Conservation (phyloP, 768 basidiomycete species). For the Podaxis mareebaensis region DNA sequence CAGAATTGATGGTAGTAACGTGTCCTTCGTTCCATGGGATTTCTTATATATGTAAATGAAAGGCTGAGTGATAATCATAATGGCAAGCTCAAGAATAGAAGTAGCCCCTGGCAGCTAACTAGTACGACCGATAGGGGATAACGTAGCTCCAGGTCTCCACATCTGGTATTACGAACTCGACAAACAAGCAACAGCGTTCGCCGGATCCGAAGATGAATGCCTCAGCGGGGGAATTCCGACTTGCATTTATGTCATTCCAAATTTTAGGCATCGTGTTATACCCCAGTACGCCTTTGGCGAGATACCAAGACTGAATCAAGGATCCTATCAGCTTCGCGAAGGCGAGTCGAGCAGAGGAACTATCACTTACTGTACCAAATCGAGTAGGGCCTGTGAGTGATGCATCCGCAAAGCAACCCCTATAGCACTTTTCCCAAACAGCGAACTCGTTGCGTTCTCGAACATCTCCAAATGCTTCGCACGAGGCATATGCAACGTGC, state of each 20-base stretch:
- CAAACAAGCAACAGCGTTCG: conserved; percentile 4
- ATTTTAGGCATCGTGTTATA: neutral
- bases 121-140: neutral
- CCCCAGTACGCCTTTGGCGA: neutral
- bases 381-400: neutral
- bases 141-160: conserved; percentile 1
- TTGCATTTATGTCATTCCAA: neutral
- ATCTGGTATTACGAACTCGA: neutral
- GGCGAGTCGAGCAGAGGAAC: neutral
- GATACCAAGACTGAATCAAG: neutral
- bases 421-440: neutral
- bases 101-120: neutral
- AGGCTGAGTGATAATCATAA: too few relatives aligned
- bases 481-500: neutral
- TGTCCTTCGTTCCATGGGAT: too few relatives aligned
- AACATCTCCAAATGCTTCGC: neutral
- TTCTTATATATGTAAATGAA: too few relatives aligned
- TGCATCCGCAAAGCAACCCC: neutral
- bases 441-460: neutral
- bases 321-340: neutral
- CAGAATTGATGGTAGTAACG: neutral
- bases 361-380: neutral
- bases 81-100: too few relatives aligned
- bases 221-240: neutral
- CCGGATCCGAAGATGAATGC: neutral